Conservation (phyloP, 2,329 filamentous ascomycete genomes). For the Monilinia aucupariae region DNA sequence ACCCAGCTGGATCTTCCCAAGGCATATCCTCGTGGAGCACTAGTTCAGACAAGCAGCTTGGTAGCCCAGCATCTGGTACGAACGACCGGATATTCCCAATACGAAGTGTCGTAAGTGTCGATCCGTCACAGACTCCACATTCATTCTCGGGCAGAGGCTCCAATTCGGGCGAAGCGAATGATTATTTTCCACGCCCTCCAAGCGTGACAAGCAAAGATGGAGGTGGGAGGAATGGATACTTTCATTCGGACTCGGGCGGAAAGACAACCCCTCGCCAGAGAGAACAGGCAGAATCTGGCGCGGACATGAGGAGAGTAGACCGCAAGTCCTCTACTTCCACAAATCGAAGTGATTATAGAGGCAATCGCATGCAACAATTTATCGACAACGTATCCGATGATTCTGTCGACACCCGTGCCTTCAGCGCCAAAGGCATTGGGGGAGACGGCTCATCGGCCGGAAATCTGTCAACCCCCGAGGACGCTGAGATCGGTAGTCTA, state of each 20-base stretch:
- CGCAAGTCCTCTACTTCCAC: conserved; percentile 21
- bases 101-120: conserved; percentile 31
- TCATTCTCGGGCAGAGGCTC: conserved; percentile 18
- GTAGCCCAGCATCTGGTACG: conserved; percentile 18
- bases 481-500: conserved; percentile 34
- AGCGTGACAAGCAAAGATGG: conserved; percentile 7
- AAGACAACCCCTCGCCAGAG: conserved; percentile 2
- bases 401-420: conserved; percentile 18
- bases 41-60: conserved; percentile 22
- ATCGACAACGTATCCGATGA: conserved; percentile 29
- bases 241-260: conserved; percentile 7
- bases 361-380: conserved; percentile 27
- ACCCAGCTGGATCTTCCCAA: conserved; percentile 8
- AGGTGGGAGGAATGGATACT: background rate
- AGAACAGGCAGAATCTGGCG: background rate
- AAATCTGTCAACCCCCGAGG: conserved; percentile 8
- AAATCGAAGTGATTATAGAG: conserved; percentile 19
- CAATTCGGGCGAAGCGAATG: conserved; percentile 19
- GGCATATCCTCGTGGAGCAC: conserved; percentile 21
- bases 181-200: conserved; percentile 23
- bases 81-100: conserved; percentile 32
- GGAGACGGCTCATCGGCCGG: conserved; percentile 9
- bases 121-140: conserved; percentile 27
- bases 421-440: conserved; percentile 13
- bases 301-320: conserved; percentile 5